These are phyloP conservation scores for Penicillium coffeae DNA, from an alignment of 495 filamentous ascomycete genomes.

Conservation along the genomic window DNA sequence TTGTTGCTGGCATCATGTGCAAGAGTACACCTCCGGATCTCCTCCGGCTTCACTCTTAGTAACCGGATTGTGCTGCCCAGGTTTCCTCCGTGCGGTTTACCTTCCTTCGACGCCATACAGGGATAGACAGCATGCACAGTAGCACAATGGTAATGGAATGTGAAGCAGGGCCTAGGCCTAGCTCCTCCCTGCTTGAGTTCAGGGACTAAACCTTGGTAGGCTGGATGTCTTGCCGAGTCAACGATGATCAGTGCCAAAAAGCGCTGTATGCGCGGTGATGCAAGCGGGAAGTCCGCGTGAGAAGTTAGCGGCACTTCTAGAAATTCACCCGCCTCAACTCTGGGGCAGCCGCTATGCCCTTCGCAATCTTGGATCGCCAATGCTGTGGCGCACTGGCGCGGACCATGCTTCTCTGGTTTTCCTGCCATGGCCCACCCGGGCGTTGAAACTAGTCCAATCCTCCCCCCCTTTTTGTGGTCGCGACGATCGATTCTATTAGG, in stretches of 20 bases:
- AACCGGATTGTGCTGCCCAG: too few species aligned
- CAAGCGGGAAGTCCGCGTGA: background rate
- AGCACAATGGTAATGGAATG: background rate
- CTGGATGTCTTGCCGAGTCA: conserved; percentile 24
- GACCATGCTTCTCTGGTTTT: too few species aligned
- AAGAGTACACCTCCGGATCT: background rate
- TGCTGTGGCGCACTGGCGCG: background rate
- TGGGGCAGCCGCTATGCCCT: background rate
- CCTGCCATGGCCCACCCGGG: too few species aligned
- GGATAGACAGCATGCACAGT: background rate
- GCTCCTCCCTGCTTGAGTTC: background rate
- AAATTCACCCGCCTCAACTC: background rate
- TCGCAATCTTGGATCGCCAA: background rate
- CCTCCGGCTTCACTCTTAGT: background rate
- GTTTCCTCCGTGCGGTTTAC: too few species aligned
- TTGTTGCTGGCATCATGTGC: background rate
- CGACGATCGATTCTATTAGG: background rate
- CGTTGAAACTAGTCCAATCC: background rate
- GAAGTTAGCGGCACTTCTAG: background rate
- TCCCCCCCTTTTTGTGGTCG: background rate
- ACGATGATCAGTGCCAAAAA: conserved; percentile 10
- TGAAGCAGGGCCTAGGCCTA: background rate
- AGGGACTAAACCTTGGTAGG: background rate
- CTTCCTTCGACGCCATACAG: background rate
- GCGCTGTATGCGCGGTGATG: background rate